Evolutionary conservation across 805 yeast genomes (phyloP).

Genomic region (Kodamaea leandrae): DNA sequence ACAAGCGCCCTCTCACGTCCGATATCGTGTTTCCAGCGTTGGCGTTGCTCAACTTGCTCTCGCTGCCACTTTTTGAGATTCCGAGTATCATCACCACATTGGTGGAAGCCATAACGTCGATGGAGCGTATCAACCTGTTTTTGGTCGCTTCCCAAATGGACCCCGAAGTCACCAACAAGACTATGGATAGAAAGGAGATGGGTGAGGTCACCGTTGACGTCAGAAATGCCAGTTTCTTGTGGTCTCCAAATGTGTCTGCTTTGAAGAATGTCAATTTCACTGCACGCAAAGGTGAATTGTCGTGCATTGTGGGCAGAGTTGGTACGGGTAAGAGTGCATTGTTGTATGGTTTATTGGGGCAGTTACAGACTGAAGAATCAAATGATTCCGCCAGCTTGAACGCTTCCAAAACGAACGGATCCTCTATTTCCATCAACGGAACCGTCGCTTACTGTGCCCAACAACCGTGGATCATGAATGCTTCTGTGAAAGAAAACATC

Average conservation of each 20-base stretch:
- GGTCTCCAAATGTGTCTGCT: conserved; percentile 7
- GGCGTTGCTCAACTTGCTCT: conserved; percentile 37
- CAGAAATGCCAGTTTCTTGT: neutral
- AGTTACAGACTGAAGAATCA: conserved; percentile 12
- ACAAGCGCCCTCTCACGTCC: conserved; percentile 20
- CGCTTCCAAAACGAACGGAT: too few species aligned
- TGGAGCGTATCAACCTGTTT: conserved; percentile 52
- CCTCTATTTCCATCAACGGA: conserved; percentile 18
- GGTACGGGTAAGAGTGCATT: conserved; percentile 28
- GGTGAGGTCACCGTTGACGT: conserved; percentile 3
- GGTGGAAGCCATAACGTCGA: conserved; percentile 58
- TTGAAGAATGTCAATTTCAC: conserved; percentile 19
- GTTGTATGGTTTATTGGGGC: conserved; percentile 25
- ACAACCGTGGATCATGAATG: conserved; percentile 26
- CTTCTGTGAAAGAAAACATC: conserved; percentile 25
- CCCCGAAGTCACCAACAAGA: conserved; percentile 1
- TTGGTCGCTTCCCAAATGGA: conserved; percentile 24
- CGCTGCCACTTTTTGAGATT: conserved; percentile 56
- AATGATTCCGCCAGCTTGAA: conserved; percentile 13
- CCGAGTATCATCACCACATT: conserved; percentile 57
- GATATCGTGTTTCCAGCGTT: conserved; percentile 29
- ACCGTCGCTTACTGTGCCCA: conserved; percentile 27
- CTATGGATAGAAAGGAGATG: neutral
- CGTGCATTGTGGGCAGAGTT: conserved; percentile 27
- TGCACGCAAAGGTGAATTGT: conserved; percentile 24